Base-by-base conservation (phyloP, 2,329 filamentous ascomycete species). In the Sclerotinia trifoliorum region DNA sequence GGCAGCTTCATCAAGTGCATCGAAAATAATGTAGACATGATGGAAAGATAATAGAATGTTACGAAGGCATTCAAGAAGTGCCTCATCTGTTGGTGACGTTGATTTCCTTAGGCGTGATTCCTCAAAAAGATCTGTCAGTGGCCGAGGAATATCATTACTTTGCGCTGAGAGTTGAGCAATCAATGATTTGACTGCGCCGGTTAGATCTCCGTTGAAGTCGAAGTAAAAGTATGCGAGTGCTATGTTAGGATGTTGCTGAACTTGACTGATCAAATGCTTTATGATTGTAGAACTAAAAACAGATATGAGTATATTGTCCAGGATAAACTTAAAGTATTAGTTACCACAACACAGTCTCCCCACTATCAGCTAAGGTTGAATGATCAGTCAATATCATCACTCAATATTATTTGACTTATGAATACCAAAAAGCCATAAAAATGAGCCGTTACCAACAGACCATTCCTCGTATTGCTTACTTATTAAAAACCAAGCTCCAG, bases 141-240 rank as follows among this genome's bases (percentile, higher is more conserved):
- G 2, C 17, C 24, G 21, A 5, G 69, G 61, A 13, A 70, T 71
- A 29, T 65, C 65, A 13, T 70, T 52, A n/a, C 73, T 69, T 68
- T 79, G 77, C 3, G 65, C 51, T 7, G 75, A 77, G 4, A 81
- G 73, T 65, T 81, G 80, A 17, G 76, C 54, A 29, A 80, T 67
- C 0, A 81, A 66, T 3, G 77, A 74, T 2, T 78, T 75, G 2
- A 81, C 70, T 73, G 80, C 75, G 0, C 74, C 71, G 0, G 71
- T 77, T 0, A 71, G 32, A 39, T 76, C 70, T 54, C 80, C 78
- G 55, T 77, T 78, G 70, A 80, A 81, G 3, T 78, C 76, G 62
- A 81, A 81, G 72, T 78, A 81, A 71, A 81, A 81, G 69, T 78
- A 80, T 1, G 74, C 77, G 17, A 80, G 61, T 0, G 74, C 78